Evolutionary conservation across 495 filamentous ascomycete genomes (phyloP).

Genomic region (Penicillium argentinense): DNA sequence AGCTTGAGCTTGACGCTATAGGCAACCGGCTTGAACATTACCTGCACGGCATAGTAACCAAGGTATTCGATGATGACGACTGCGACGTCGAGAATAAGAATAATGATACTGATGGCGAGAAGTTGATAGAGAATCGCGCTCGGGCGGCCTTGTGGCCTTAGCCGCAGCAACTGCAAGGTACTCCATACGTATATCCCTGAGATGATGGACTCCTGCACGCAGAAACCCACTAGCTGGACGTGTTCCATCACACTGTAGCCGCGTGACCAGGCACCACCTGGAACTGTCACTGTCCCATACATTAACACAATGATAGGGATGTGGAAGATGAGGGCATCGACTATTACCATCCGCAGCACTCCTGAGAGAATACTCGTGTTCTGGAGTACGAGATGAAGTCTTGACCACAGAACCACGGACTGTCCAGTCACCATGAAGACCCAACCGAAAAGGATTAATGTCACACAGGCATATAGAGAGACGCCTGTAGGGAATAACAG

Average conservation of each 20-base stretch:
- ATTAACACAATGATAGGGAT: slow-evolving; percentile 42
- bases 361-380: slow-evolving; percentile 34
- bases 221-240: slow-evolving; percentile 54
- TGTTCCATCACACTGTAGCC: slow-evolving; percentile 53
- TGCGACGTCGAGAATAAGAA: slow-evolving; percentile 48
- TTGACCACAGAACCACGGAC: slow-evolving; percentile 50
- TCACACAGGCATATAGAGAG: slow-evolving; percentile 31
- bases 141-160: slow-evolving; percentile 27
- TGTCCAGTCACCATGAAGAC: slow-evolving; percentile 49
- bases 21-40: slow-evolving; percentile 50
- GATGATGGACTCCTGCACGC: slow-evolving; percentile 54
- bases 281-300: slow-evolving; percentile 34
- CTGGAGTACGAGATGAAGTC: slow-evolving; percentile 46
- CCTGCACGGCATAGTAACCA: slow-evolving; percentile 47
- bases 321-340: slow-evolving; percentile 45
- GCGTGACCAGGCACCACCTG: slow-evolving; percentile 27
- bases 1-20: slow-evolving; percentile 57
- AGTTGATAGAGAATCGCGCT: slow-evolving; percentile 44
- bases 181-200: slow-evolving; percentile 58
- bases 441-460: slow-evolving; percentile 45
- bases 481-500: slow-evolving; percentile 39
- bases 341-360: slow-evolving; percentile 43
- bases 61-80: slow-evolving; percentile 49
- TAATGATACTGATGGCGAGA: slow-evolving; percentile 48
- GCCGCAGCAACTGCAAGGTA: slow-evolving; percentile 44